These are phyloP conservation scores for Aspergillus asperescens DNA, from an alignment of 495 filamentous ascomycete species.

Conservation along the genomic window DNA sequence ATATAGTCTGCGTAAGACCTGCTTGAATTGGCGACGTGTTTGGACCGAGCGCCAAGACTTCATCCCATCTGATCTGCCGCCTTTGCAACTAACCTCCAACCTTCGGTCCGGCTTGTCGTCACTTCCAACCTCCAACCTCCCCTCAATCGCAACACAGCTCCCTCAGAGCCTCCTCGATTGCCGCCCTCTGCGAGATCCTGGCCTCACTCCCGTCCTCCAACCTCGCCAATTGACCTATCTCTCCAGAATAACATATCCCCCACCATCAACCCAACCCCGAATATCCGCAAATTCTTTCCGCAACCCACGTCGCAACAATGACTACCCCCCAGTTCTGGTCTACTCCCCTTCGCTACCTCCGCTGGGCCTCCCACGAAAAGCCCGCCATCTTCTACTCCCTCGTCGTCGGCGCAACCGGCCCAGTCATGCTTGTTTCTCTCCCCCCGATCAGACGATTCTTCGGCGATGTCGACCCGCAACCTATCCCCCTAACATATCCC, in stretches of 20 bases:
- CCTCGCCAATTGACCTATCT: slow-evolving; percentile 10
- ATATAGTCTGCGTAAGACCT: background rate
- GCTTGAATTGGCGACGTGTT: slow-evolving; percentile 46
- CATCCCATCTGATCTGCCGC: slow-evolving; percentile 23
- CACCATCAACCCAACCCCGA: background rate
- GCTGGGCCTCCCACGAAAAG: slow-evolving; percentile 79
- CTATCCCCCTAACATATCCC: slow-evolving; percentile 85
- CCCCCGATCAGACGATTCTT: slow-evolving; percentile 64
- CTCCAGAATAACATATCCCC: background rate
- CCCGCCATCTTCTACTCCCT: slow-evolving; percentile 86
- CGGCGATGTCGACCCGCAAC: slow-evolving; percentile 63
- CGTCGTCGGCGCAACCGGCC: slow-evolving; percentile 65
- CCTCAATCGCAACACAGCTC: background rate
- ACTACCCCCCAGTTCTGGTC: slow-evolving; percentile 75
- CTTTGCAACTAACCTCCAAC: slow-evolving; percentile 24
- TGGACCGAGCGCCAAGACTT: slow-evolving; percentile 43
- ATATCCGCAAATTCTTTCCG: slow-evolving; percentile 8
- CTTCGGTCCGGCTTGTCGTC: slow-evolving; percentile 6
- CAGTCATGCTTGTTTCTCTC: slow-evolving; percentile 57
- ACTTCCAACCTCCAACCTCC: slow-evolving; percentile 3
- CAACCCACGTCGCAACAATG: slow-evolving; percentile 44
- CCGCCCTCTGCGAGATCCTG: background rate
- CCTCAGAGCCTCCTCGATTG: background rate
- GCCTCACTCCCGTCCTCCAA: background rate
- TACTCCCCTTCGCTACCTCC: slow-evolving; percentile 71